Evolutionary conservation across 768 basidiomycete genomes (phyloP), one percentile per base, ranked within the genome.

Genomic region (Lactarius akahatsu): DNA sequence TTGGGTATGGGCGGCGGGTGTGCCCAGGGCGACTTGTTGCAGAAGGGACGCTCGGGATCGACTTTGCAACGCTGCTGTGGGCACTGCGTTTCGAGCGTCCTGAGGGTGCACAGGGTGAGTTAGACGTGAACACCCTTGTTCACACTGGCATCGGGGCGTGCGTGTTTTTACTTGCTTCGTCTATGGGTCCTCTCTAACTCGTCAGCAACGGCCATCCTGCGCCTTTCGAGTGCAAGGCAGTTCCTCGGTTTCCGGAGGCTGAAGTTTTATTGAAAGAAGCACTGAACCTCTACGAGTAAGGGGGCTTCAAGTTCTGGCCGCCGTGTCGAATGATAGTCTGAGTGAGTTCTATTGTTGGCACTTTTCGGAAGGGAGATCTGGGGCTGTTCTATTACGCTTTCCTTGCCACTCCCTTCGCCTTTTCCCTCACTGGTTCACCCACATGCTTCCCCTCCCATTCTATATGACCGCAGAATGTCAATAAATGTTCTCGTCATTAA

Each of bases 161-260:
- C 16, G 32, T 34, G 23, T 16, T 58, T 28, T 23, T 40, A 0
- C 13, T 34, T 40, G 13, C 20, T 58, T 23, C 11, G 2, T 36
- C 57, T 23, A 23, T 26, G 7, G 34, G 13, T 2, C 4, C 13
- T 36, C 13, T 3, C 34, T 58, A 13, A 58, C n/a, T 4, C 11
- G n/a, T 58, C n/a, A 34, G 11, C 52, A 36, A 52, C 54, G 32
- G 32, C 13, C 28, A 18, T 13, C 50, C 50, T 15, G 50, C 15
- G 13, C 62, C 62, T 30, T 62, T 62, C 52, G 32, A 30, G 20
- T 62, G 52, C 52, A 54, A 20, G 32, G 38, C 36, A 13, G 23
- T 55, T 13, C 62, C 62, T 62, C 45, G 62, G 15, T 56, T 62
- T 52, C 5, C 62, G 26, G 62, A 62, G 34, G 62, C 62, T 16